A percentile compares a stretch with the other conserved stretches of the same genome.
Evolutionary conservation across 345 rosid genomes (phyloP).

Genomic region (Cardamine resedifolia): DNA sequence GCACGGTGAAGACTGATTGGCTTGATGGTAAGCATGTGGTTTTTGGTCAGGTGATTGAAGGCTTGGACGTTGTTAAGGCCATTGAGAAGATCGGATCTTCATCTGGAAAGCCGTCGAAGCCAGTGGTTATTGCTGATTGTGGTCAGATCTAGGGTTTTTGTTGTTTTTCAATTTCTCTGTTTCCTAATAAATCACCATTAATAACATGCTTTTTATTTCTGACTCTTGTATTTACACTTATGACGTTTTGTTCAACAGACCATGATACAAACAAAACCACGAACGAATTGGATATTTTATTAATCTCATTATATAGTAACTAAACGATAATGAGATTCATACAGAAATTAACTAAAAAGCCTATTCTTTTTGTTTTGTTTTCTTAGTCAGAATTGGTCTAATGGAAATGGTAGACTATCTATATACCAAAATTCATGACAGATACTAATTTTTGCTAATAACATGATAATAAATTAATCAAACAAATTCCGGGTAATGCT

Average conservation of each 20-base stretch:
- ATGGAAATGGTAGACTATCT: background rate
- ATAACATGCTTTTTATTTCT: background rate
- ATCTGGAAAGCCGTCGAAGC: conserved; percentile 51
- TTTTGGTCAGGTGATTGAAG: conserved; percentile 60
- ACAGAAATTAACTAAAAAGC: too few relatives aligned
- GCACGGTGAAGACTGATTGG: conserved; percentile 59
- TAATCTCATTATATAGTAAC: too few relatives aligned
- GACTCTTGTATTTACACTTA: background rate
- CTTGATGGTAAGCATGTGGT: conserved; percentile 77
- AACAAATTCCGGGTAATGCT: background rate
- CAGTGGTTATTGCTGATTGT: conserved; percentile 49
- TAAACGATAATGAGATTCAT: background rate
- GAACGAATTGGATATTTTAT: background rate
- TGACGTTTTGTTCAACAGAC: background rate
- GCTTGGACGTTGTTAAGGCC: conserved; percentile 54
- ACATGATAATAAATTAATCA: background rate
- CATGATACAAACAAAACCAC: background rate
- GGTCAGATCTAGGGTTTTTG: conserved; percentile 46
- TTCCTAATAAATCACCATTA: background rate
- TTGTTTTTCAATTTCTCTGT: background rate
- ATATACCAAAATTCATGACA: too few relatives aligned
- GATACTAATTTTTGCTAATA: too few relatives aligned
- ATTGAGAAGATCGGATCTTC: conserved; percentile 66
- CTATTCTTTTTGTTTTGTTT: too few relatives aligned
- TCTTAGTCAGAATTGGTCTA: background rate